phyloP scores from a whole-genome alignment of 192 early-diverging fungal species.

The Backusella circina region DNA sequence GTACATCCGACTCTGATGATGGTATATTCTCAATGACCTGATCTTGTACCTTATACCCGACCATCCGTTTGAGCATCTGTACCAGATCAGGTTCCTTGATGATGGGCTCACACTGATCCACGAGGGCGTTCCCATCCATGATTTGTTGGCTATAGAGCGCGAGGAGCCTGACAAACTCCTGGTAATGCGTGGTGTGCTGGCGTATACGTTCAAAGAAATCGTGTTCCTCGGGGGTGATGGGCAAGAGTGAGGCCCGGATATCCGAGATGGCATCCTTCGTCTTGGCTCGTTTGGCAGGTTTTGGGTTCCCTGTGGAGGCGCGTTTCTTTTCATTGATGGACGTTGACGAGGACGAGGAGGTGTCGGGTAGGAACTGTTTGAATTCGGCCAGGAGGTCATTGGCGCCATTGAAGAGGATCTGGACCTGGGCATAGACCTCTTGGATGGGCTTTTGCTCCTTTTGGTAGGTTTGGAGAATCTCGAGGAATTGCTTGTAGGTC shows the following conservation, averaged over 20 bases:
- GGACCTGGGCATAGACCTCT: constrained; percentile 96
- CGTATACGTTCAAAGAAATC: constrained; percentile 93
- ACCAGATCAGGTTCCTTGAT: constrained; percentile 82
- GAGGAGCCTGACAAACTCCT: constrained; percentile 91
- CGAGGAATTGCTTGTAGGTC: constrained; percentile 95
- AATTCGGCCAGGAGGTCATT: constrained; percentile 97
- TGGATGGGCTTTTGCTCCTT: constrained; percentile 93
- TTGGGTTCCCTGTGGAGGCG: neutral
- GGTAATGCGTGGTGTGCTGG: constrained; percentile 81
- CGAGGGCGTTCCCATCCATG: constrained; percentile 77
- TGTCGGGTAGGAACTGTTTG: constrained; percentile 96
- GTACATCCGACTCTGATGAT: no score
- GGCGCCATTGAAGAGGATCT: constrained; percentile 79
- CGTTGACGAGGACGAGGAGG: constrained; percentile 30
- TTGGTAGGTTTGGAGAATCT: constrained; percentile 97
- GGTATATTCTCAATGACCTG: constrained; percentile 66
- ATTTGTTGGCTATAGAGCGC: constrained; percentile 94
- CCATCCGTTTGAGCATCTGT: constrained; percentile 87
- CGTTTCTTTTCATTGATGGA: neutral
- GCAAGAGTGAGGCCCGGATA: neutral
- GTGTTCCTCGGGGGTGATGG: constrained; percentile 63
- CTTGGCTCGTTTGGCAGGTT: neutral
- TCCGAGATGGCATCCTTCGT: neutral
- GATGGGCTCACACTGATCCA: constrained; percentile 84
- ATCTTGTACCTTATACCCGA: constrained; percentile 79